These are phyloP conservation scores for Dicorynia guianensis DNA, from an alignment of 306 rosid species.

Conservation along the genomic window DNA sequence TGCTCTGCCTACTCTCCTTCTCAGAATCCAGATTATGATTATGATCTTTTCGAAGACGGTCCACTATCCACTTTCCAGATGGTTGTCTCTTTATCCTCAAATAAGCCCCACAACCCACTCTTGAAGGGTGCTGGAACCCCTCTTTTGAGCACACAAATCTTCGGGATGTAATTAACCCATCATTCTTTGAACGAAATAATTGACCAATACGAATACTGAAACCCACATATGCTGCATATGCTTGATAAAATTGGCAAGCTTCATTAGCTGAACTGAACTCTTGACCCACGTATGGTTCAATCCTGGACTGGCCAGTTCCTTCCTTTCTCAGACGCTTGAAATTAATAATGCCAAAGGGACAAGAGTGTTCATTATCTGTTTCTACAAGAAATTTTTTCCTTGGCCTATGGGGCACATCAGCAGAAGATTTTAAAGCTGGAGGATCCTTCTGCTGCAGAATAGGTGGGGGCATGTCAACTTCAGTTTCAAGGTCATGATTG, in stretches of 20 bases:
- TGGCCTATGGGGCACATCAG: slow-evolving; percentile 56
- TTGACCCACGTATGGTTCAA: slow-evolving; percentile 76
- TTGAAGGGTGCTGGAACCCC: slow-evolving; percentile 95
- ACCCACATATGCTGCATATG: slow-evolving; percentile 75
- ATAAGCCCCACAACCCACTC: slow-evolving; percentile 94
- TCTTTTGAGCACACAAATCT: slow-evolving; percentile 96
- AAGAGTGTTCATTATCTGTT: slow-evolving; percentile 53
- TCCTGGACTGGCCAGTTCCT: slow-evolving; percentile 55
- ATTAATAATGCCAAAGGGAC: slow-evolving; percentile 66
- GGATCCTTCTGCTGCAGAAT: slow-evolving; percentile 48
- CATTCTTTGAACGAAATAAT: slow-evolving; percentile 88
- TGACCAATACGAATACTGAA: slow-evolving; percentile 91
- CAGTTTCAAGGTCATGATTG: slow-evolving; percentile 74
- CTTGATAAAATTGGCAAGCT: slow-evolving; percentile 84
- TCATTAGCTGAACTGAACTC: slow-evolving; percentile 86
- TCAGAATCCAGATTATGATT: slow-evolving; percentile 75
- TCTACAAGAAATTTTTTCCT: slow-evolving; percentile 59
- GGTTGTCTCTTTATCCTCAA: slow-evolving; percentile 90
- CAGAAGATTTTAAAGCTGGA: slow-evolving; percentile 42
- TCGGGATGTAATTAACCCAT: slow-evolving; percentile 81
- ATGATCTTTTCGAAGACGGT: slow-evolving; percentile 84
- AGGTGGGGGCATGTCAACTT: slow-evolving; percentile 54
- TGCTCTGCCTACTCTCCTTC: slow-evolving; percentile 50
- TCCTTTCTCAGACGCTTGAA: slow-evolving; percentile 68
- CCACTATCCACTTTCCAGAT: slow-evolving; percentile 87